Evolutionary conservation across 768 basidiomycete species (phyloP).

Genomic region (Mycena epipterygia): DNA sequence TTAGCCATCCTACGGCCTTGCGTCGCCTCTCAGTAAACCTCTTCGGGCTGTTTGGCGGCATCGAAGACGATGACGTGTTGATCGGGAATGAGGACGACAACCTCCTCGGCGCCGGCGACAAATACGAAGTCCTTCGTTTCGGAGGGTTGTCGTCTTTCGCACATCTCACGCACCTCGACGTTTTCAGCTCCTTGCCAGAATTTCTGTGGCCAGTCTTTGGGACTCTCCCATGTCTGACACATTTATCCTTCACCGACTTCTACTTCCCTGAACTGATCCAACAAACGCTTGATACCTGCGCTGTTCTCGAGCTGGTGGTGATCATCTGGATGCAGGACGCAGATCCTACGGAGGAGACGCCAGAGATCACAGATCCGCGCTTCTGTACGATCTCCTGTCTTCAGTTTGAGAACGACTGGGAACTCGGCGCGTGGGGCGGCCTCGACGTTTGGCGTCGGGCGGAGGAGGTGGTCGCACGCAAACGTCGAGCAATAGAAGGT

Average conservation of each 20-base stretch:
- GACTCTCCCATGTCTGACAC: conserved; percentile 19
- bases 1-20: conserved; percentile 15
- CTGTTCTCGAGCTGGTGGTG: conserved; percentile 13
- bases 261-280: neutral
- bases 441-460: conserved; percentile 24
- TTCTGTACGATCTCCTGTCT: conserved; percentile 16
- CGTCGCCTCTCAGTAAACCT: conserved; percentile 24
- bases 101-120: no score
- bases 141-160: neutral
- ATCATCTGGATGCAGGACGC: conserved; percentile 16
- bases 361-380: conserved; percentile 17
- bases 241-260: conserved; percentile 18
- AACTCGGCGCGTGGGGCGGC: conserved; percentile 16
- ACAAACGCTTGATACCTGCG: neutral
- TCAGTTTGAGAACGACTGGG: conserved; percentile 16
- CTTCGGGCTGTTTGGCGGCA: conserved; percentile 14
- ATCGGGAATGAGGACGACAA: no score
- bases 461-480: neutral
- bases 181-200: conserved; percentile 11
- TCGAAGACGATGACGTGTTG: no score
- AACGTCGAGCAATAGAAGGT: neutral
- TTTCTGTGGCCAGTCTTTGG: conserved; percentile 19
- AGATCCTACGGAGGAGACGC: neutral
- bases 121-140: neutral
- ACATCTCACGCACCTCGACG: conserved; percentile 30